Conservation (phyloP, 2,329 filamentous ascomycete species). For the Stemphylium beticola region DNA sequence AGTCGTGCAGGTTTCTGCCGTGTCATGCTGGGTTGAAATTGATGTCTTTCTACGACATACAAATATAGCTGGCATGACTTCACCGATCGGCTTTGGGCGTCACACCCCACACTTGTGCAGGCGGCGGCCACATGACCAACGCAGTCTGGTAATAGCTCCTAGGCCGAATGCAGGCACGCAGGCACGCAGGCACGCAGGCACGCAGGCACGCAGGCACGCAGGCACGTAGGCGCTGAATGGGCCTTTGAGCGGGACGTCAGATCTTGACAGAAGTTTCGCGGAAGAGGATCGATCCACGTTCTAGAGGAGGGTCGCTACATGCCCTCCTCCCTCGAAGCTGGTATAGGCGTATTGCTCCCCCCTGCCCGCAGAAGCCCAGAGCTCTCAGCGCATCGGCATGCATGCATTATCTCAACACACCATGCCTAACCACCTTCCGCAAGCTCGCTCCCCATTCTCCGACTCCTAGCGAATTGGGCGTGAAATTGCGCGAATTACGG, state of each 20-base stretch:
- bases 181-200: slow-evolving; percentile 11
- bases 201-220: slow-evolving; percentile 11
- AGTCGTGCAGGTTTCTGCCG: too few species aligned
- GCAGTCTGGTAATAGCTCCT: slow-evolving; percentile 1
- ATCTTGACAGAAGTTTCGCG: slow-evolving; percentile 2
- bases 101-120: slow-evolving; percentile 16
- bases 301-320: not conserved
- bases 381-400: slow-evolving; percentile 1
- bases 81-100: slow-evolving; percentile 3
- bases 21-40: too few species aligned
- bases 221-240: slow-evolving; percentile 1
- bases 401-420: slow-evolving; percentile 2
- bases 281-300: not conserved
- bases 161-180: slow-evolving; percentile 10
- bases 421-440: slow-evolving; percentile 5
- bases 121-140: slow-evolving; percentile 7
- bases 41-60: not conserved
- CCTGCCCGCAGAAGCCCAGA: not conserved
- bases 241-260: not conserved
- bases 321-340: not conserved
- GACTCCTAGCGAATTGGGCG: slow-evolving; percentile 13
- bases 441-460: slow-evolving; percentile 2
- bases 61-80: slow-evolving; percentile 13
- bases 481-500: slow-evolving; percentile 20
- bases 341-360: not conserved